Conservation (phyloP, 1,284 basidiomycete genomes). For the Phlebopus sp. region DNA sequence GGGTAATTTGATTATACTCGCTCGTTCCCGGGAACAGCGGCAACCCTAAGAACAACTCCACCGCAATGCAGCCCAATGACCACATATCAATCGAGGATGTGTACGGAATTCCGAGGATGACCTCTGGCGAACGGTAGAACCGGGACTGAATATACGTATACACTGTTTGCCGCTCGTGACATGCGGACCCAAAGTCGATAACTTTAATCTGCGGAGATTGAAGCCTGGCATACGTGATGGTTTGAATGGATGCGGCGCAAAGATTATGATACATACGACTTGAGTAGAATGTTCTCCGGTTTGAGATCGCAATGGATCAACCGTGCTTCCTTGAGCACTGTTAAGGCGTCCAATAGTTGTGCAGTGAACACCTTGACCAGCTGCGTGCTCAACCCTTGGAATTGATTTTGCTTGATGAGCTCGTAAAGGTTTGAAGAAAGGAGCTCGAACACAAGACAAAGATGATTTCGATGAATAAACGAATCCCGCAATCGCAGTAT, state of each 20-base stretch:
- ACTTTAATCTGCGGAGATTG: conserved; percentile 99
- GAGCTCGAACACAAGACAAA: conserved; percentile 97
- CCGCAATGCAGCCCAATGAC: conserved; percentile 94
- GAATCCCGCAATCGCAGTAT: conserved; percentile 94
- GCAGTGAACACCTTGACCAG: conserved; percentile 98
- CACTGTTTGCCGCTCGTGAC: conserved; percentile 97
- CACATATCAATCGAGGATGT: conserved; percentile 95
- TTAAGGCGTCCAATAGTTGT: conserved; percentile 90
- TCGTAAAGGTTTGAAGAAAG: conserved; percentile 98
- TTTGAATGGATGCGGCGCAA: conserved; percentile 5
- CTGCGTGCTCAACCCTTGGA: conserved; percentile 94
- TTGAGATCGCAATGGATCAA: conserved; percentile 99
- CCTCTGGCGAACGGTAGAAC: conserved; percentile 98
- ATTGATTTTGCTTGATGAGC: conserved; percentile 99
- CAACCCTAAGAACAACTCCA: conserved; percentile 94
- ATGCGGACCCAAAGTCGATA: conserved; percentile 98
- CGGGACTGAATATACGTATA: conserved; percentile 99
- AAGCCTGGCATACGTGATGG: conserved; percentile 48
- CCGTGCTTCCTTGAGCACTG: conserved; percentile 91
- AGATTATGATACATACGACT: conserved; percentile 63
- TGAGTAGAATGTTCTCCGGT: conserved; percentile 93
- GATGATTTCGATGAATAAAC: conserved; percentile 95
- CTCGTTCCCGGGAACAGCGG: conserved; percentile 98
- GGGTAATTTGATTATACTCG: conserved; percentile 97
- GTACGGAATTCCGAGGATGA: conserved; percentile 93